A percentile compares a stretch with the other conserved stretches of the same genome.
Evolutionary conservation across 495 filamentous ascomycete genomes (phyloP).

Genomic region (Hypoxylon fragiforme): DNA sequence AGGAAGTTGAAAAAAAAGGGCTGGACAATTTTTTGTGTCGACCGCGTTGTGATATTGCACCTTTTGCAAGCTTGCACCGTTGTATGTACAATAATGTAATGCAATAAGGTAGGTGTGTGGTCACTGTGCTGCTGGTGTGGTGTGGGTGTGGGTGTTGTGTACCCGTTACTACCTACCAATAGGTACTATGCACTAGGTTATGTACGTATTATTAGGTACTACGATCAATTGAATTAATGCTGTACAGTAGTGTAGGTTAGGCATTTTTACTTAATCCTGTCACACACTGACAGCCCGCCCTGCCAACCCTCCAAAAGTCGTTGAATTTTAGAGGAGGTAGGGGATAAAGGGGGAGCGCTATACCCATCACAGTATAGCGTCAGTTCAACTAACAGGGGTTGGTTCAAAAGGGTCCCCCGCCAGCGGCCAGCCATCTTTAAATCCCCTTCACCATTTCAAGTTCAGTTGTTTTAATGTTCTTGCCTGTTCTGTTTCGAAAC

Average conservation of each 20-base stretch:
- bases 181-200: no score
- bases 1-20: conserved; percentile 25
- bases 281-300: no score
- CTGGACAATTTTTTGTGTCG: conserved; percentile 28
- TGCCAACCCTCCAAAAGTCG: conserved; percentile 15
- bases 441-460: conserved; percentile 14
- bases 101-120: no score
- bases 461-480: conserved; percentile 5
- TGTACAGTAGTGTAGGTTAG: neutral
- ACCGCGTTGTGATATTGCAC: conserved; percentile 31
- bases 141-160: neutral
- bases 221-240: neutral
- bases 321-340: conserved; percentile 30
- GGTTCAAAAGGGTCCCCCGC: conserved; percentile 14
- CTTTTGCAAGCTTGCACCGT: no score
- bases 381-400: conserved; percentile 2
- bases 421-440: conserved; percentile 28
- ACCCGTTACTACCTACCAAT: neutral
- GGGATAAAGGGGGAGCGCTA: conserved; percentile 37
- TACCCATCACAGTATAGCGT: conserved; percentile 30
- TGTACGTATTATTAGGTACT: no score
- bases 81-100: conserved; percentile 21
- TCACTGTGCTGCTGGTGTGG: no score
- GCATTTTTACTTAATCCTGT: conserved; percentile 16
- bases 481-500: conserved; percentile 25